Percentiles rank a stretch among this genome's conserved stretches.
Conservation (phyloP, 768 basidiomycete species). For the Sarcodon aspratus region DNA sequence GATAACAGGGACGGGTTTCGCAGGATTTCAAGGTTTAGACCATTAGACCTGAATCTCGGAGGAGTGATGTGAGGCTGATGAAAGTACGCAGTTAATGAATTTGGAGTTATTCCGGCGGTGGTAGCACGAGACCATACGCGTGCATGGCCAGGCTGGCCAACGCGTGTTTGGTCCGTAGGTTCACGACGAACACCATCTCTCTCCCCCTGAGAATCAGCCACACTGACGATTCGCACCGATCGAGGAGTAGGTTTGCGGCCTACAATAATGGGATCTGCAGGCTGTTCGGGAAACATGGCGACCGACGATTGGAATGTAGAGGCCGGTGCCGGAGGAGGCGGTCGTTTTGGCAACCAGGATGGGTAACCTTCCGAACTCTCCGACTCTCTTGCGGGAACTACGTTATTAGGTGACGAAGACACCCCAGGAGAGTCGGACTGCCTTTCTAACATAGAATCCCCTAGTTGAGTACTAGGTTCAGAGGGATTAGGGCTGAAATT, state of each 20-base stretch:
- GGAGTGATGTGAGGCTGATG: constrained; percentile 23
- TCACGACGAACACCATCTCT: constrained; percentile 30
- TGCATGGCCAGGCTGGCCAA: constrained; percentile 20
- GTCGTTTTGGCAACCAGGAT: constrained; percentile 74
- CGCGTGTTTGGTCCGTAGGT: constrained; percentile 38
- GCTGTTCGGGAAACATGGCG: constrained; percentile 20
- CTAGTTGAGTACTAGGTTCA: neutral
- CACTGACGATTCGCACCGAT: constrained; percentile 70
- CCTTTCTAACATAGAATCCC: neutral
- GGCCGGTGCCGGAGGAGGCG: constrained; percentile 64
- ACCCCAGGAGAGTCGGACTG: neutral
- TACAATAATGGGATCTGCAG: constrained; percentile 25
- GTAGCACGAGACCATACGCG: constrained; percentile 52
- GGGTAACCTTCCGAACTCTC: constrained; percentile 57
- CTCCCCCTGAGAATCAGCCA: constrained; percentile 38
- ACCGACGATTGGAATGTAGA: constrained; percentile 56
- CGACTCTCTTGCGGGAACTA: constrained; percentile 2
- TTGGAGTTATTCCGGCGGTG: constrained; percentile 30
- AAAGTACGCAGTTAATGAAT: constrained; percentile 27
- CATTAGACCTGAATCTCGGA: constrained; percentile 57
- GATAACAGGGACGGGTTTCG: constrained; percentile 44
- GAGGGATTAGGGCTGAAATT: neutral
- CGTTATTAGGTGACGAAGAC: constrained; percentile 22
- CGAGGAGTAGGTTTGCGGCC: constrained; percentile 76
- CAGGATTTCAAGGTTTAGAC: constrained; percentile 58